Evolutionary conservation across 2,329 filamentous ascomycete genomes (phyloP), one percentile per base, ranked within the genome.

Genomic region (Chaetomium olivaceum): DNA sequence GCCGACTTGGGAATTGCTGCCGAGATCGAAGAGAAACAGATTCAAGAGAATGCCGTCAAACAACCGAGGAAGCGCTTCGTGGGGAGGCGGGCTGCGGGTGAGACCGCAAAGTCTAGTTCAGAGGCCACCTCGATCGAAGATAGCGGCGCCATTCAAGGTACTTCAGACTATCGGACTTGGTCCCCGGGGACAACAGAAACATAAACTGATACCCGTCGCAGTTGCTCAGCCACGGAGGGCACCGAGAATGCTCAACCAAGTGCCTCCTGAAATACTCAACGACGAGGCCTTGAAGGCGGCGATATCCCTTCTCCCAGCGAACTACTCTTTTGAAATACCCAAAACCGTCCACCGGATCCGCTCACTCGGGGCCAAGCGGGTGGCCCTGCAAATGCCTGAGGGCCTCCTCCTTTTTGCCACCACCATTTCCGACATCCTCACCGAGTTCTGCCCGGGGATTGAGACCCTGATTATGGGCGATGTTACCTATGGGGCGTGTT

Each of bases 381-480:
- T 99, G 2, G 96, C 94, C 0, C 83, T 99, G n/a, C 95, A 99
- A 78, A 95, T 99, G 83, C 95, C 95, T 5, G 96, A 99, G 78
- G 95, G 95, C 1, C 85, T 99, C 1, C 86, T 99, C 31, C 83
- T 99, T 64, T 99, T 99, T 76, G 95, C 95, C 25, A 98, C 95
- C 29, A 99, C 95, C 43, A 94, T 99, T 71, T 97, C 95, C 3
- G 95, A 99, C 76, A 98, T 99, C 73, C 82, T 99, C 57, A 92
- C 91, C 0, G 91, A 93, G 75, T 99, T 99, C 80, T 99, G 95
- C 74, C 90, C 92, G 0, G 93, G 91, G 1, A 90, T 91, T 50
- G 92, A 96, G 76, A 98, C 94, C 1, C 83, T 98, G 62, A 99
- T 99, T 77, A 99, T 99, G 95, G 95, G 95, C 67, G 95, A 99